These are phyloP conservation scores for Kazachstania africana DNA, from an alignment of 805 yeast species.

Conservation along the genomic window DNA sequence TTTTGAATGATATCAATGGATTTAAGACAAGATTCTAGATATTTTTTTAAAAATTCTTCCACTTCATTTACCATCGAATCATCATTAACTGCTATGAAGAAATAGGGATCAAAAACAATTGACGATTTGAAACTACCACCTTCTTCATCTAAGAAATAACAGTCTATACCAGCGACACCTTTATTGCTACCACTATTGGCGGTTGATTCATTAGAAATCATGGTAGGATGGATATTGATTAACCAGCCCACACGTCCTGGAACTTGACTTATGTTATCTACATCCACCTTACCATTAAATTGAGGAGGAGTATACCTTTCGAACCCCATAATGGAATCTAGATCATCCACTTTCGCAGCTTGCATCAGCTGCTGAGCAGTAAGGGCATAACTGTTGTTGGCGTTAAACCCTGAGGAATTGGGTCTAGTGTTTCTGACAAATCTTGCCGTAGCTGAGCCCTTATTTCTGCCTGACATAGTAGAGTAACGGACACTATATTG, in stretches of 20 bases:
- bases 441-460: constrained; percentile 43
- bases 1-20: constrained; percentile 42
- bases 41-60: constrained; percentile 68
- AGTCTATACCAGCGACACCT: constrained; percentile 84
- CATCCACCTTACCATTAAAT: constrained; percentile 17
- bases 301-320: constrained; percentile 66
- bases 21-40: constrained; percentile 55
- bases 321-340: constrained; percentile 84
- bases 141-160: constrained; percentile 88
- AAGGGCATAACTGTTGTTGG: constrained; percentile 16
- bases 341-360: constrained; percentile 47
- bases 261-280: constrained; percentile 6
- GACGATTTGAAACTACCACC: constrained; percentile 93
- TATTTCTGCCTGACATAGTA: constrained; percentile 18
- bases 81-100: constrained; percentile 49
- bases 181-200: constrained; percentile 5
- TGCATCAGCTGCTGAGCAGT: constrained; percentile 35
- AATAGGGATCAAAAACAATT: constrained; percentile 76
- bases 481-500: no score
- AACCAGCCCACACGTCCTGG: constrained; percentile 64
- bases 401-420: constrained; percentile 1
- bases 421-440: constrained; percentile 40
- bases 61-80: constrained; percentile 44
- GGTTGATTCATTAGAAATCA: constrained; percentile 38
- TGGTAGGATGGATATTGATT: constrained; percentile 84